Conservation (phyloP, 1,139 yeast species). For the Groenewaldozyma auringiensis region DNA sequence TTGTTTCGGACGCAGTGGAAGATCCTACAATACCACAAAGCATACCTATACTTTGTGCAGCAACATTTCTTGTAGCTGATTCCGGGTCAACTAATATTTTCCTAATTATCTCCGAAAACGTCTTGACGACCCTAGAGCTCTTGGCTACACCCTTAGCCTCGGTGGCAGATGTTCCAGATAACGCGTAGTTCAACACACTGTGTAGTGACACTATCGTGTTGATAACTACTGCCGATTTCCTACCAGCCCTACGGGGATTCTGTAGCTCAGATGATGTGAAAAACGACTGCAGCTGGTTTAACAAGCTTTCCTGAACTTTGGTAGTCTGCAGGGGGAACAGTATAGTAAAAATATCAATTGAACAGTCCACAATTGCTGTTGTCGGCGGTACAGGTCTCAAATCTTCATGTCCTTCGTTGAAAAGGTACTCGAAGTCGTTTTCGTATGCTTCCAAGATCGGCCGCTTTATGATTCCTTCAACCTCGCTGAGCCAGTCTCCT, state of each 20-base stretch:
- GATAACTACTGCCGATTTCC: conserved; percentile 43
- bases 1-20: conserved; percentile 39
- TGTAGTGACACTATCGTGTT: conserved; percentile 61
- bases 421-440: conserved; percentile 23
- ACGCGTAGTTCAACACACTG: conserved; percentile 38
- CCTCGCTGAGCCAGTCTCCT: conserved; percentile 11
- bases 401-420: conserved; percentile 8
- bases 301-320: conserved; percentile 75
- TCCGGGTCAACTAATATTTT: conserved; percentile 35
- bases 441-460: conserved; percentile 23
- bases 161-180: conserved; percentile 3
- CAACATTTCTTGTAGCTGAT: conserved; percentile 37
- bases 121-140: conserved; percentile 32
- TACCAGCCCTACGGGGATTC: conserved; percentile 24
- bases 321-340: conserved; percentile 68
- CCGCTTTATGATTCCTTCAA: conserved; percentile 15
- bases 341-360: conserved; percentile 67
- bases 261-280: conserved; percentile 13
- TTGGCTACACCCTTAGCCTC: conserved; percentile 15
- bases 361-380: conserved; percentile 57
- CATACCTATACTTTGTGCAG: conserved; percentile 64
- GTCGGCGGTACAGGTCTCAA: conserved; percentile 22
- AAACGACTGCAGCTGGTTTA: conserved; percentile 68
- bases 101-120: conserved; percentile 53
- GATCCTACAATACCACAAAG: conserved; percentile 40